Base-by-base conservation (phyloP, 2,329 filamentous ascomycete genomes). In the Biscogniauxia sp. region DNA sequence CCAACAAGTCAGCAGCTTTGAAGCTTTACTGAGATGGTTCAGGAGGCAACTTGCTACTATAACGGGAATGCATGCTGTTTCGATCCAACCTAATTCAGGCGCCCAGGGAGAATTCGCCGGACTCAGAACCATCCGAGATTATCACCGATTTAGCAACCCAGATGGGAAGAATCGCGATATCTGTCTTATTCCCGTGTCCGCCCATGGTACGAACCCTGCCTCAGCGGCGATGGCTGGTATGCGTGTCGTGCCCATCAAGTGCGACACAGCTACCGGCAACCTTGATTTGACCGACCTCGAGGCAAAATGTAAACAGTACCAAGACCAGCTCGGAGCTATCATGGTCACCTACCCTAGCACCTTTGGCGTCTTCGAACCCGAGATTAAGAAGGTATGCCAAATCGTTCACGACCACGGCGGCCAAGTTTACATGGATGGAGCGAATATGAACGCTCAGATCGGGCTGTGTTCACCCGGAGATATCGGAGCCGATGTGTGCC, bases 381-480 rank as follows among this genome's bases (percentile, higher is more conserved):
- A 88, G 66, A 86, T 97, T 74, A 95, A 93, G 80, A 86, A 90
- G 72, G 93, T 89, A 17, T 97, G 93, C 76, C 81, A 92, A 58
- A 80, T 96, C 28, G 92, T 98, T 19, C 94, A 98, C 78, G 77
- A 90, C 65, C 81, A 96, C 72, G 94, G 94, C 56, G 94, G 94
- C 9, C 92, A 96, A 73, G 94, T 98, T 17, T 98, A 97, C 81
- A 97, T 98, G 94, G 94, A 98, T 74, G 94, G 94, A 54, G 94
- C 94, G 66, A 98, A 98, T 80, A 95, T 97, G 92, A 98, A 97
- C 73, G 94, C 94, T 19, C 94, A 98, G 77, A 97, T 98, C 65
- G 94, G 94, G 13, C 84, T 98, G 11, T 97, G 92, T 80, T 96
- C 92, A 0, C 94, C 94, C 1, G 94, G 94, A 49, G 93, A 96